Percentiles rank a stretch among this genome's conserved stretches.
Evolutionary conservation across 495 filamentous ascomycete species (phyloP).

Genomic region (Parachaetomium inaequale): DNA sequence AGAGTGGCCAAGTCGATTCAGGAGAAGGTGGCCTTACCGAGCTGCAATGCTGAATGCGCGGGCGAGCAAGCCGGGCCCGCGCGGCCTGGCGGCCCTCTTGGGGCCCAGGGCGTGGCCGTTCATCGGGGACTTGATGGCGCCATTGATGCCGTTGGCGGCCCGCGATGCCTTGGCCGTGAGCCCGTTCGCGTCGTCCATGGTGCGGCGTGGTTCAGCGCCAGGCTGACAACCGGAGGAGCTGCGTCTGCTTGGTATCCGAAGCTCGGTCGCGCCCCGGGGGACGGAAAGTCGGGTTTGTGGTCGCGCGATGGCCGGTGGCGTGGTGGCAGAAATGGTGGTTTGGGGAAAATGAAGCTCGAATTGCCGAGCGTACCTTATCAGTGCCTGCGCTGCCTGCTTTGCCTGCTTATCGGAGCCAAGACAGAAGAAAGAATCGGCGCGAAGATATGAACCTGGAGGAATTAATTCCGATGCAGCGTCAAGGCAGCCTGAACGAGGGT

Average conservation of each 20-base stretch:
- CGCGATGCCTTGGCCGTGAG: slow-evolving; percentile 29
- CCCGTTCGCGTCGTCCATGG: slow-evolving; percentile 38
- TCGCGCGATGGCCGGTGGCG: not conserved
- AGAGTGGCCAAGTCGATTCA: not conserved
- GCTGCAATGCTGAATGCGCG: slow-evolving; percentile 55
- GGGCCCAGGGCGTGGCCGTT: slow-evolving; percentile 23
- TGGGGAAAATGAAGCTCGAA: slow-evolving; percentile 4
- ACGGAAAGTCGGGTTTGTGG: not conserved
- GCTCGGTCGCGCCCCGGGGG: not conserved
- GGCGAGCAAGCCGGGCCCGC: slow-evolving; percentile 42
- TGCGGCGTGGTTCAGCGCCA: slow-evolving; percentile 24
- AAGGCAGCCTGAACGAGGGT: not conserved
- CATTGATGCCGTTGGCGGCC: slow-evolving; percentile 29
- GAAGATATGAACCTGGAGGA: too few species aligned
- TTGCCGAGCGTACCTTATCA: too few species aligned
- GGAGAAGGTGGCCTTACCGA: slow-evolving; percentile 49
- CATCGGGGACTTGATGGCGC: slow-evolving; percentile 25
- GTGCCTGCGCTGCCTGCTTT: not conserved
- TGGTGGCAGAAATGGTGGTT: not conserved
- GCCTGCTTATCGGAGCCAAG: not conserved
- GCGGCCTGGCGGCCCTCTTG: slow-evolving; percentile 21
- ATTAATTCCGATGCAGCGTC: too few species aligned
- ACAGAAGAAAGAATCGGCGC: not conserved
- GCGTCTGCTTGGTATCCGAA: not conserved
- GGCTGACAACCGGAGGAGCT: slow-evolving; percentile 20